Evolutionary conservation across 371 early-diverging fungal species (phyloP), one percentile per base, ranked within the genome.

Genomic region (Circinella minor): DNA sequence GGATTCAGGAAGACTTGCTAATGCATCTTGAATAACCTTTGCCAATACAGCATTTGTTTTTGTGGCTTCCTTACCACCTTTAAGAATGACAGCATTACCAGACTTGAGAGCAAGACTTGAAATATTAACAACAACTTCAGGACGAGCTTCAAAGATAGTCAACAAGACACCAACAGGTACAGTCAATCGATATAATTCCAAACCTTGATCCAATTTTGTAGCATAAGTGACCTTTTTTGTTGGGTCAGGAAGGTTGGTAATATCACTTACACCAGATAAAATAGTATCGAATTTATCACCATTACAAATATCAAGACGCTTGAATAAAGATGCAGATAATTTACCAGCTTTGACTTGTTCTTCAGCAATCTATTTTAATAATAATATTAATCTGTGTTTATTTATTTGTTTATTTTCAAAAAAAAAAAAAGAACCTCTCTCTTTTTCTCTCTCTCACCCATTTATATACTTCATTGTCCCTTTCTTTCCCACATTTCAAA

Each of bases 121-220:
- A 67, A 98, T 97, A 71, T 98, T 96, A 27, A 97, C 97, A 18
- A 97, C 96, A 1, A 98, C 99, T 79, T 98, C 99, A n/a, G 99
- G 99, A 34, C 99, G 89, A 18, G 99, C 96, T 79, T 98, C 99
- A 71, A 98, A 98, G 66, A 98, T 98, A 67, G 96, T 95, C 79
- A 98, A 80, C 54, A 96, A 80, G 17, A 96, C 97, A 43, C 99
- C 99, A 20, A 98, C 95, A 48, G 99, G 97, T 46, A 94, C 95
- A 1, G 91, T 87, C 10, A 98, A 92, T 6, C 95, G 88, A 81
- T 94, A 97, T 54, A 98, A 77, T 59, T 94, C 93, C 51, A 98
- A 82, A 27, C 89, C 94, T 10, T 88, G 76, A 74, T 96, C 98
- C 49, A 98, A 81, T 67, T 88, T 85, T 37, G 89, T 91, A 6